Evolutionary conservation across 2,329 filamentous ascomycete species (phyloP).

Genomic region (Cladobotryum protrusum): DNA sequence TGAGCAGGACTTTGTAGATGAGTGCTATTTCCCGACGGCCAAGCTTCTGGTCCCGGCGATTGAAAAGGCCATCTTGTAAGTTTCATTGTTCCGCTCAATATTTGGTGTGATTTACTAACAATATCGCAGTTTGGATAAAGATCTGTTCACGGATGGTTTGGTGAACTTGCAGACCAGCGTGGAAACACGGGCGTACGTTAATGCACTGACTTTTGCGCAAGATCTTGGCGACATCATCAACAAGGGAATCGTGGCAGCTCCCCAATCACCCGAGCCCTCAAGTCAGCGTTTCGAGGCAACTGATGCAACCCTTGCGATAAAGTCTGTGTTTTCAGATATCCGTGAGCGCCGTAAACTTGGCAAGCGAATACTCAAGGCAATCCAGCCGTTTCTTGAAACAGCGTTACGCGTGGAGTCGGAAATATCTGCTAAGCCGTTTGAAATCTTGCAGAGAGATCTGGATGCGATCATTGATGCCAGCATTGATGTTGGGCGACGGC

Average conservation of each 20-base stretch:
- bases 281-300: constrained; percentile 27
- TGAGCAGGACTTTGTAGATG: constrained; percentile 74
- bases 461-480: constrained; percentile 66
- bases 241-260: constrained; percentile 42
- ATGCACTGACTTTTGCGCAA: constrained; percentile 49
- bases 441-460: constrained; percentile 65
- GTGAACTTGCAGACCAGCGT: constrained; percentile 44
- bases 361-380: constrained; percentile 78
- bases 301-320: constrained; percentile 43
- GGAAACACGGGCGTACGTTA: constrained; percentile 52
- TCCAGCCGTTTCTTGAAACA: constrained; percentile 71
- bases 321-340: constrained; percentile 56
- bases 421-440: constrained; percentile 62
- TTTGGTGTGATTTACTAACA: constrained; percentile 28
- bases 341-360: constrained; percentile 79
- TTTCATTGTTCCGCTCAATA: constrained; percentile 21
- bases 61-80: constrained; percentile 76
- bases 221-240: constrained; percentile 51
- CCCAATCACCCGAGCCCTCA: constrained; percentile 21
- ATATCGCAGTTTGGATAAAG: constrained; percentile 54
- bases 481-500: constrained; percentile 47
- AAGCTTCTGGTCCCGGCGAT: constrained; percentile 71
- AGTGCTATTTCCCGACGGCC: constrained; percentile 84
- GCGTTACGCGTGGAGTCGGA: constrained; percentile 79
- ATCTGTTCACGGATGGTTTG: constrained; percentile 51